A percentile compares a stretch with the other conserved stretches of the same genome.
phyloP scores from a whole-genome alignment of 805 yeast species.

The Candida loeiensis region DNA sequence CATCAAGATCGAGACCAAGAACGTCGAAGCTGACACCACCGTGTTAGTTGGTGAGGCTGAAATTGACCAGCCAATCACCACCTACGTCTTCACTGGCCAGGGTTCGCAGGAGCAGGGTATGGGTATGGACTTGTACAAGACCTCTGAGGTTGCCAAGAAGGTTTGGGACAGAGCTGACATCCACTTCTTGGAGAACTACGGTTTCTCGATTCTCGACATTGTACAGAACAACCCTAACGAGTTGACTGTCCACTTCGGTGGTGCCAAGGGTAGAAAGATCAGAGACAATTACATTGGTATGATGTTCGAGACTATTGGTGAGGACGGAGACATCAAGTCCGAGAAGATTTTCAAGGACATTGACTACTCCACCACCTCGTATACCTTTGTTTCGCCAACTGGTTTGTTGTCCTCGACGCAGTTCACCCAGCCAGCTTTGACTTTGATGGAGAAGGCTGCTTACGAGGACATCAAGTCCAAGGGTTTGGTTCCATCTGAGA shows the following conservation, averaged over 20 bases:
- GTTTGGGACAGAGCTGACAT: slow-evolving; percentile 98
- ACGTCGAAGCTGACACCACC: slow-evolving; percentile 69
- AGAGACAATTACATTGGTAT: slow-evolving; percentile 92
- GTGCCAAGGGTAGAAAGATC: slow-evolving; percentile 92
- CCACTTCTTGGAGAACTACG: slow-evolving; percentile 90
- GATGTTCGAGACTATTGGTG: slow-evolving; percentile 95
- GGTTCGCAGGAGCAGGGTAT: slow-evolving; percentile 99
- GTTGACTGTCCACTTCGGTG: slow-evolving; percentile 94
- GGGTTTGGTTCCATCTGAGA: slow-evolving; percentile 91
- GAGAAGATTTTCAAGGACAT: slow-evolving; percentile 96
- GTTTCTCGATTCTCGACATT: slow-evolving; percentile 94
- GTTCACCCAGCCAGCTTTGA: slow-evolving; percentile 98
- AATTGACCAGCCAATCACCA: slow-evolving; percentile 95
- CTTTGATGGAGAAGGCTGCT: slow-evolving; percentile 98
- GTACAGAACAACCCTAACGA: slow-evolving; percentile 95
- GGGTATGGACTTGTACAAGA: slow-evolving; percentile 98
- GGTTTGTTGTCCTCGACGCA: slow-evolving; percentile 98
- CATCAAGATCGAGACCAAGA: slow-evolving; percentile 84
- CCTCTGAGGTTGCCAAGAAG: slow-evolving; percentile 84
- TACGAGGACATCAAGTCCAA: slow-evolving; percentile 95
- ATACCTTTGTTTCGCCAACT: slow-evolving; percentile 86
- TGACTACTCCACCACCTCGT: slow-evolving; percentile 73
- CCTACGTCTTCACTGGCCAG: slow-evolving; percentile 98
- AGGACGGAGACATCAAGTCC: slow-evolving; percentile 75
- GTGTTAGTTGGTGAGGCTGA: slow-evolving; percentile 96